Conservation (phyloP, 164 flowering plant species). For the Liquidambar formosana region DNA sequence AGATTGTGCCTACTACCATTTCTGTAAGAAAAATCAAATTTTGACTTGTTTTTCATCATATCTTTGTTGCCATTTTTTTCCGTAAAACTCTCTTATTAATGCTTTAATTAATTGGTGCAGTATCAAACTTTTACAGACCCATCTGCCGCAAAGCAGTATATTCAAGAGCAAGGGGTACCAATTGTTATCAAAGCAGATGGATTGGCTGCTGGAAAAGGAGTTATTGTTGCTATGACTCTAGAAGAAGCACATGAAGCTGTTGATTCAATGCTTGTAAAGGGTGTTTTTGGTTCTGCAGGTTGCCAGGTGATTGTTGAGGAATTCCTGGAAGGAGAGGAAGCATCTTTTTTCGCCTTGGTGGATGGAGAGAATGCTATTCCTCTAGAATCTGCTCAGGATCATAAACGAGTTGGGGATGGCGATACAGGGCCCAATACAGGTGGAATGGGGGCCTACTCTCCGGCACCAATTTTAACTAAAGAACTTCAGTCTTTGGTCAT, state of each 20-base stretch:
- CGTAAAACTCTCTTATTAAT: not conserved
- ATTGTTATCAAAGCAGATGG: constrained; percentile 97
- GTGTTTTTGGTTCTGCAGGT: constrained; percentile 84
- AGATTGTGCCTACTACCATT: too few relatives aligned
- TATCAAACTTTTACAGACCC: constrained; percentile 80
- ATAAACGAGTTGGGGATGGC: constrained; percentile 96
- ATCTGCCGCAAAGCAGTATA: constrained; percentile 72
- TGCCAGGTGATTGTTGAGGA: constrained; percentile 82
- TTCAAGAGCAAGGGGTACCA: constrained; percentile 84
- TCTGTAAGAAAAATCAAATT: too few relatives aligned
- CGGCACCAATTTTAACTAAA: constrained; percentile 83
- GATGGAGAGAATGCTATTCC: constrained; percentile 94
- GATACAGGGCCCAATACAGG: constrained; percentile 98
- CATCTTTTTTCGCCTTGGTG: constrained; percentile 95
- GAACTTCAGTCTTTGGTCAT: constrained; percentile 77
- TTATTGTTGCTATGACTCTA: constrained; percentile 85
- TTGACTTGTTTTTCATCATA: too few relatives aligned
- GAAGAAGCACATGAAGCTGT: constrained; percentile 89
- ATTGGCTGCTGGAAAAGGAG: constrained; percentile 97
- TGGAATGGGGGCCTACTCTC: constrained; percentile 99
- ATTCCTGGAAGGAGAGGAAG: constrained; percentile 93
- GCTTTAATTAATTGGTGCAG: constrained; percentile 49
- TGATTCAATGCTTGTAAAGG: constrained; percentile 81
- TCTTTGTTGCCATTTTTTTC: too few relatives aligned
- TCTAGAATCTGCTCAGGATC: constrained; percentile 96